phyloP scores from a whole-genome alignment of 2,329 filamentous ascomycete species.

The Penicillium sp. region DNA sequence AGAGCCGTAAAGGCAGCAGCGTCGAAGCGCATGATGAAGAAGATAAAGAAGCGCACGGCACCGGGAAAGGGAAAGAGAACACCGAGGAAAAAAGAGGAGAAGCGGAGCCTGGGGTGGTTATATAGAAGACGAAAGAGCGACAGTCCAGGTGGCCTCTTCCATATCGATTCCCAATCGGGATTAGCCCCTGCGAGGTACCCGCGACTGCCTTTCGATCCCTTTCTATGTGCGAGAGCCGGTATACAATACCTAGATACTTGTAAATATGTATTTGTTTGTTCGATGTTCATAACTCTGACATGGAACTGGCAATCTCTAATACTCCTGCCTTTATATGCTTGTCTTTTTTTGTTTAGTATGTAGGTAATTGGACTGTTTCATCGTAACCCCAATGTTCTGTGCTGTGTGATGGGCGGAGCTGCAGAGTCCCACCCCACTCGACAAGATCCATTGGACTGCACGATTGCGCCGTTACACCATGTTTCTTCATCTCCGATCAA shows the following conservation, averaged over 20 bases:
- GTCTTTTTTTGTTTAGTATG: neutral
- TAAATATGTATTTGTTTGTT: neutral
- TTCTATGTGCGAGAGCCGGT: slow-evolving; percentile 1
- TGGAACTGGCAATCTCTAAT: neutral
- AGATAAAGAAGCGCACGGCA: slow-evolving; percentile 21
- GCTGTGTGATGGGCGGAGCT: slow-evolving; percentile 7
- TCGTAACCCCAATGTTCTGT: slow-evolving; percentile 2
- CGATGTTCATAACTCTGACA: neutral
- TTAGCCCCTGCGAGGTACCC: slow-evolving; percentile 16
- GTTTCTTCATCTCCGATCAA: neutral
- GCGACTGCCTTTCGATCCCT: slow-evolving; percentile 9
- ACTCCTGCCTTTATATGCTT: neutral
- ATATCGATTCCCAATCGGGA: slow-evolving; percentile 23
- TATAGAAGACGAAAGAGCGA: slow-evolving; percentile 29
- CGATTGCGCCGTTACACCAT: slow-evolving; percentile 4
- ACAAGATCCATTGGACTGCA: slow-evolving; percentile 10
- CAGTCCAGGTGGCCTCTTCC: slow-evolving; percentile 46
- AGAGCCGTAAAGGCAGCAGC: slow-evolving; percentile 67
- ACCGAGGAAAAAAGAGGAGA: slow-evolving; percentile 19
- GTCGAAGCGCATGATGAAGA: slow-evolving; percentile 73
- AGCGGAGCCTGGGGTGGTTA: slow-evolving; percentile 21
- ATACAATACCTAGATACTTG: too few relatives aligned
- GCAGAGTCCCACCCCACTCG: slow-evolving; percentile 12
- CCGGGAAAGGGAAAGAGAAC: slow-evolving; percentile 14
- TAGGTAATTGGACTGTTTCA: neutral